Evolutionary conservation across 2,329 filamentous ascomycete species (phyloP), one percentile per base, ranked within the genome.

Genomic region (Alternaria tenuissima): DNA sequence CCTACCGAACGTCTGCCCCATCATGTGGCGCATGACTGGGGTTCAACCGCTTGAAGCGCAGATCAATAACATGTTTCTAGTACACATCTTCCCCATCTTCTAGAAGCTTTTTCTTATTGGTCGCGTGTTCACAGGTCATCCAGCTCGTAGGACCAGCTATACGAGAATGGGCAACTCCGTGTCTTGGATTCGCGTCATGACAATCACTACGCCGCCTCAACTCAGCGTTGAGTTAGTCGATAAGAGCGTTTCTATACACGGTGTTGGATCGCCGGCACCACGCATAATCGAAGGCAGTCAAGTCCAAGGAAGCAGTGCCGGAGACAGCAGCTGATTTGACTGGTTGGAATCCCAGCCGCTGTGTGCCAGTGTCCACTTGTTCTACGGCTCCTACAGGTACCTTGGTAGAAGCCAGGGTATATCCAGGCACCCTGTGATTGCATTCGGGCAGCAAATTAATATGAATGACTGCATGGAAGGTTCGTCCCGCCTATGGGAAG

Each of bases 371-470:
- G 36, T 49, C 49, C 46, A 42, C 65, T 72, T 70, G 60, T 70
- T 73, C 64, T 41, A 69, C 61, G 58, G 57, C 64, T 73, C 71
- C 66, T 52, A 68, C 54, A 55, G 59, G 55, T 62, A 53, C 49
- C 65, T 48, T 54, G 61, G 55, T 59, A 52, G 60, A 59, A 59
- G 61, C 67, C 57, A 62, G 69, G 63, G 44, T 48, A 42, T 55
- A 32, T 52, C 64, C 52, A 67, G 59, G 38, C 52, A 34, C 53
- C 64, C 54, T 67, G 59, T 57, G 47, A 57, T 56, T 56, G 65
- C 43, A 61, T 46, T 68, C 69, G 72, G 64, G 72, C 68, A 67
- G 66, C 65, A 63, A 66, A 55, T 51, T 59, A 62, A 71, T 71
- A 71, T 66, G 63, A 63, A 22, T 30, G 63, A 57, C 67, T 46